These are phyloP conservation scores for Coffea humblotiana DNA, from an alignment of 305 asterid genomes.

Conservation along the genomic window DNA sequence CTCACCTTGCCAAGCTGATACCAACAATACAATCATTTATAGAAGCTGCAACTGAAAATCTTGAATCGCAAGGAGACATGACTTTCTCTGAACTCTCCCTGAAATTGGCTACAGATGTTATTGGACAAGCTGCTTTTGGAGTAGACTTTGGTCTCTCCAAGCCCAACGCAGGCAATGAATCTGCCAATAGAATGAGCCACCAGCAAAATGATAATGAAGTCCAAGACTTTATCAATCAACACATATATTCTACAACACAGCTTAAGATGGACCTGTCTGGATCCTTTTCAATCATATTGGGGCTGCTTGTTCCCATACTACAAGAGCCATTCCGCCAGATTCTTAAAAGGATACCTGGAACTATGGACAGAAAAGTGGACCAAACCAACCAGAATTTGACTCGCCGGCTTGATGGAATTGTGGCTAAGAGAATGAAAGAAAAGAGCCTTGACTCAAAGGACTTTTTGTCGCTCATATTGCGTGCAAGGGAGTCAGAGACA, in stretches of 20 bases:
- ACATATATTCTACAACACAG: conserved; percentile 83
- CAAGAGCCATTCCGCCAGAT: conserved; percentile 91
- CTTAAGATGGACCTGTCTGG: conserved; percentile 98
- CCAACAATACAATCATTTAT: conserved; percentile 87
- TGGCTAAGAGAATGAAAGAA: conserved; percentile 49
- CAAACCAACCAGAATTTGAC: conserved; percentile 56
- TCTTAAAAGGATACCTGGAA: conserved; percentile 80
- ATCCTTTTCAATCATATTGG: conserved; percentile 77
- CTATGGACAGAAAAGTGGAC: conserved; percentile 84
- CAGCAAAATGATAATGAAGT: conserved; percentile 40
- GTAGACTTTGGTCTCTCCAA: conserved; percentile 85
- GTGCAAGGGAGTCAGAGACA: conserved; percentile 58
- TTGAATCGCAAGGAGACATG: conserved; percentile 53
- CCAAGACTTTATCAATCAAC: conserved; percentile 76
- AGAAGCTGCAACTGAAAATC: conserved; percentile 53
- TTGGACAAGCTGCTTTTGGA: conserved; percentile 92
- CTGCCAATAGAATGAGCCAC: conserved; percentile 6
- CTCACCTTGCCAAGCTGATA: conserved; percentile 76
- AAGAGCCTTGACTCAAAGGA: conserved; percentile 52
- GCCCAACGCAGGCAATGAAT: conserved; percentile 30
- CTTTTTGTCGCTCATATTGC: conserved; percentile 70
- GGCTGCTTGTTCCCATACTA: conserved; percentile 68
- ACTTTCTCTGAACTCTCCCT: conserved; percentile 78
- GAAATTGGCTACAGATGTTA: conserved; percentile 80
- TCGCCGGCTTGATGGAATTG: conserved; percentile 61